A percentile compares a stretch with the other conserved stretches of the same genome.
Conservation (phyloP, 768 basidiomycete genomes). For the Pleurotus platypus region DNA sequence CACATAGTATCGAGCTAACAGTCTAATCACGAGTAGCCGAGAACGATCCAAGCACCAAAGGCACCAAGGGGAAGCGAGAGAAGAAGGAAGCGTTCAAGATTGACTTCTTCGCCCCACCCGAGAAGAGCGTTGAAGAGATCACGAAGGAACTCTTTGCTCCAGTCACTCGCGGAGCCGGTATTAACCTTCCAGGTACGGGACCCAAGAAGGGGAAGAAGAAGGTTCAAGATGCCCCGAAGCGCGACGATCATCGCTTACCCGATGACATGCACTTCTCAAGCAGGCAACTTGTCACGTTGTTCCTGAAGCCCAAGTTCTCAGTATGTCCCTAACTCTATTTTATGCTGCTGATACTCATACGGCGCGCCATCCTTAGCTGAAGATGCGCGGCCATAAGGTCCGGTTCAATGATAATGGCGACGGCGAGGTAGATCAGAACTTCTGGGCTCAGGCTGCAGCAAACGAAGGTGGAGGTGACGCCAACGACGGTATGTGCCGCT, state of each 20-base stretch:
- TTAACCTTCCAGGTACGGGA: slow-evolving; percentile 61
- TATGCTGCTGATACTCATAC: slow-evolving; percentile 2
- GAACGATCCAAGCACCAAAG: slow-evolving; percentile 37
- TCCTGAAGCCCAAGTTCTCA: slow-evolving; percentile 93
- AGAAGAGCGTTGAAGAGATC: slow-evolving; percentile 57
- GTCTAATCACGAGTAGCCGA: slow-evolving; percentile 24
- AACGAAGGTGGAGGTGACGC: slow-evolving; percentile 65
- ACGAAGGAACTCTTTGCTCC: slow-evolving; percentile 76
- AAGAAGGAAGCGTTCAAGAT: slow-evolving; percentile 83
- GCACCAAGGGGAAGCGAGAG: slow-evolving; percentile 52
- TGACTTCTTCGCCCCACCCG: slow-evolving; percentile 64
- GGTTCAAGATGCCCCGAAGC: slow-evolving; percentile 57
- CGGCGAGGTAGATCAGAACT: slow-evolving; percentile 92
- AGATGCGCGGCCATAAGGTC: slow-evolving; percentile 78
- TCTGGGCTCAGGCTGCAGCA: slow-evolving; percentile 95
- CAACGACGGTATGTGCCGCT: slow-evolving; percentile 55
- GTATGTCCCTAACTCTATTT: slow-evolving; percentile 41
- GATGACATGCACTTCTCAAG: slow-evolving; percentile 98
- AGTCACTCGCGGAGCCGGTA: slow-evolving; percentile 65
- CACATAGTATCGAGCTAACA: slow-evolving; percentile 8
- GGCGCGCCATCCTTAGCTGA: slow-evolving; percentile 51
- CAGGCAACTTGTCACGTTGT: slow-evolving; percentile 84
- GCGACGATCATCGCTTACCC: slow-evolving; percentile 74
- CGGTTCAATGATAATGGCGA: slow-evolving; percentile 59
- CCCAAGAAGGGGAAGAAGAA: slow-evolving; percentile 44